phyloP scores from a whole-genome alignment of 768 basidiomycete species.

The Exidia glandulosa region DNA sequence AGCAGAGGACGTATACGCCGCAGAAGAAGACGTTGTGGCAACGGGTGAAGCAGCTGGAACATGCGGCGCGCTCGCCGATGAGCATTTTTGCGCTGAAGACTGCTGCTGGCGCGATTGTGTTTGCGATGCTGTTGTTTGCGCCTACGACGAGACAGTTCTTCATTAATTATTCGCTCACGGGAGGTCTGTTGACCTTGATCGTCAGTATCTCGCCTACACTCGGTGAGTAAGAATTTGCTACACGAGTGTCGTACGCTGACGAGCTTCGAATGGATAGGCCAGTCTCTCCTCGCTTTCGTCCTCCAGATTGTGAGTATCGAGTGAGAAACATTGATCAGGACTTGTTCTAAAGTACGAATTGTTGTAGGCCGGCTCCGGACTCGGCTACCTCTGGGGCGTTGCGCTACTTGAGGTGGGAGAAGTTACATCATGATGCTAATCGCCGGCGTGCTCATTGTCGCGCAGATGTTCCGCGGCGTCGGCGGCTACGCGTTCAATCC shows the following conservation, averaged over 20 bases:
- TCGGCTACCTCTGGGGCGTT: conserved; percentile 10
- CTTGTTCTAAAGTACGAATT: neutral
- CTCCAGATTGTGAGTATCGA: conserved; percentile 17
- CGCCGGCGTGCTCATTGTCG: neutral
- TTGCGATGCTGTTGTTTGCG: conserved; percentile 17
- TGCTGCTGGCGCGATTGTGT: conserved; percentile 14
- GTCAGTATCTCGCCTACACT: conserved; percentile 19
- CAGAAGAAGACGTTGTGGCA: conserved; percentile 7
- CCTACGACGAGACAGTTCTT: conserved; percentile 14
- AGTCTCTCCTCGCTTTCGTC: conserved; percentile 18
- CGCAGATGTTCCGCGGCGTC: conserved; percentile 18
- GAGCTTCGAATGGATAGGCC: conserved; percentile 9
- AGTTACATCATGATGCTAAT: neutral
- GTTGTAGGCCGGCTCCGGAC: neutral
- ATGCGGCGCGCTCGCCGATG: conserved; percentile 5
- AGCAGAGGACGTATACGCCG: conserved; percentile 8
- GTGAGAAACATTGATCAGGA: conserved; percentile 9
- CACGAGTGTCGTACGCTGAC: neutral
- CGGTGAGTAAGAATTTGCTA: conserved; percentile 4
- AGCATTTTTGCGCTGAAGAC: conserved; percentile 17
- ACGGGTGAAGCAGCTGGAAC: conserved; percentile 7
- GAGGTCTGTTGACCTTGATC: conserved; percentile 19
- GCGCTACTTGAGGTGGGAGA: conserved; percentile 10
- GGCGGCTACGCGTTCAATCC: conserved; percentile 20
- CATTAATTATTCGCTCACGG: conserved; percentile 15